Evolutionary conservation across 1,139 yeast species (phyloP), one percentile per base, ranked within the genome.

Genomic region (Wickerhamomyces sp.): DNA sequence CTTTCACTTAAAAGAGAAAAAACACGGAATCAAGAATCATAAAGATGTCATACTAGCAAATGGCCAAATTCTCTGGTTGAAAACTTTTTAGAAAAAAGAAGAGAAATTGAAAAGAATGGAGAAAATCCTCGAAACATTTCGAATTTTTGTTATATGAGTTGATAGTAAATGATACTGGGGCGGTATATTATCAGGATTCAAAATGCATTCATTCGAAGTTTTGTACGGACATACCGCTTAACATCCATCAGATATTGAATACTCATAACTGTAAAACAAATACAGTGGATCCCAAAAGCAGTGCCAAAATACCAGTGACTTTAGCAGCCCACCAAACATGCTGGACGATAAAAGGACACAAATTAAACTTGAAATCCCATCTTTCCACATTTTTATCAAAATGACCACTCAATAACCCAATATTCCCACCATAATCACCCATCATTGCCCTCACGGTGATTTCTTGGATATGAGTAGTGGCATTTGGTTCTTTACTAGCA

Each of bases 291-390:
- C 37, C 36, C 14, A 53, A 40, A 6, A 67, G 45, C 0, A 61
- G 54, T 0, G 82, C 67, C n/a, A 81, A 47, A 3, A 78, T 53
- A 2, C 79, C 63, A 11, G 73, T 59, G 2, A 83, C 74, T 58
- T 87, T 83, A 2, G 95, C 75, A 6, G 79, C 87, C 98, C 98
- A 93, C 98, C 98, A 93, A 54, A 86, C 78, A 62, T 90, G 97
- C 66, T 90, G 98, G n/a, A 88, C 78, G 1, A 77, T 75, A 63
- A 91, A 90, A 11, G 91, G 82, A 65, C 99, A 93, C 50, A 85
- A 71, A 7, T 74, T 65, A 65, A 79, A 90, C 32, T 74, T 68
- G 68, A 86, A 89, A n/a, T 73, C 73, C 93, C 94, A 85, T 1
- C 64, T 52, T 2, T 51, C 51, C 10, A 62, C 50, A 38, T 62